Evolutionary conservation across 805 yeast genomes (phyloP), one percentile per base, ranked within the genome.

Genomic region (Alloascoidea hylecoeti): DNA sequence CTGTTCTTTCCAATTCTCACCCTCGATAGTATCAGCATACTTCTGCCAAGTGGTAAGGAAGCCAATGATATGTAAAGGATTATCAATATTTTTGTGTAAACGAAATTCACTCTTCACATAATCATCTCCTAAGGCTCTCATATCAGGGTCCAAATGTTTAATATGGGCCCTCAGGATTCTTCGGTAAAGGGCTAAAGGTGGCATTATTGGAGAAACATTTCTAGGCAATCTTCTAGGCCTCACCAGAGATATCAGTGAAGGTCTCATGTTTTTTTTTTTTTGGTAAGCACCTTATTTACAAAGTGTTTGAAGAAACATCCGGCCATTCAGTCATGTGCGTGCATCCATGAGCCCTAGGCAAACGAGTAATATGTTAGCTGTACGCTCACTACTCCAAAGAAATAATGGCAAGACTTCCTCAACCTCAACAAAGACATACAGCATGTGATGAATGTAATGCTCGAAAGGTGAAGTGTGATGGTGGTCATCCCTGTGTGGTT

Each of bases 61-160:
- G 6, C 96, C 98, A 6, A 92, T 86, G 23, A 92, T 85, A 51
- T 89, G 94, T 16, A 85, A 65, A 2, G 99, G 97, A 55, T 92
- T 86, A 46, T 85, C 95, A 4, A 79, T 70, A 36, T 63, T 57
- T 42, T 75, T 71, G 58, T 92, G 98, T 4, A 88, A 78, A 49
- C 76, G 75, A 63, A 92, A 92, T 60, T 92, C 99, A 27, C 78
- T 72, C 52, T 76, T 81, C 38, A 89, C 95, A 54, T 92, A 92
- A 46, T 74, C 68, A 56, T 92, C 96, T 3, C 98, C 99, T 16
- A 92, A 64, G 38, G 75, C 68, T 41, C 94, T 67, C 43, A 80
- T 79, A 36, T 75, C 74, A 3, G 60, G 56, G 0, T 88, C 84
- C n/a, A 92, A 65, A 15, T 50, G 50, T 35, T 55, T 63, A 46